Evolutionary conservation across 305 asterid genomes (phyloP).

Genomic region (Caryopteris hybrid): DNA sequence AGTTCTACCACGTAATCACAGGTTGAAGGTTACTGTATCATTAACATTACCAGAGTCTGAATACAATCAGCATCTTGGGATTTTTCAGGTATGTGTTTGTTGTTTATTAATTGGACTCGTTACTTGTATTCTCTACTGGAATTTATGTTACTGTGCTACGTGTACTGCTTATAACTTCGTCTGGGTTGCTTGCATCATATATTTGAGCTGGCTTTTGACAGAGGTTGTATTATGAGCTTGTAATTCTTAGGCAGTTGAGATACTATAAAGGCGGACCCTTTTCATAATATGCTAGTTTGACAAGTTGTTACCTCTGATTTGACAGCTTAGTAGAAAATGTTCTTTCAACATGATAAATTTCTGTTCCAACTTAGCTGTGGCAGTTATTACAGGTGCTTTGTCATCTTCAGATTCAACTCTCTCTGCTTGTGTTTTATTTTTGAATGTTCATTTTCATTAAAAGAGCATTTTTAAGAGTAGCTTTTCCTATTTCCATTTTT

Average conservation of each 20-base stretch:
- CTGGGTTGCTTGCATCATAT: not conserved
- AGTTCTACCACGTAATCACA: slow-evolving; percentile 59
- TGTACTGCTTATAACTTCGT: not conserved
- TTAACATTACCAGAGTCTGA: slow-evolving; percentile 80
- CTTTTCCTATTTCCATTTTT: not conserved
- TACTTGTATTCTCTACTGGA: not conserved
- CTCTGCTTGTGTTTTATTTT: not conserved
- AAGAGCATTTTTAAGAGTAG: not conserved
- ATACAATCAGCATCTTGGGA: slow-evolving; percentile 85
- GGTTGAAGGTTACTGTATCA: slow-evolving; percentile 66
- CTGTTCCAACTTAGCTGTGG: not conserved
- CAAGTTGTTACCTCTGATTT: not conserved
- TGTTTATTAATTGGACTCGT: not conserved
- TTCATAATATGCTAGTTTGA: not conserved
- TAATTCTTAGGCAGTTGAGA: not conserved
- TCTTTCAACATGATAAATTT: not conserved
- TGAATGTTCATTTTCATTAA: not conserved
- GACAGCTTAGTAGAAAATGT: not conserved
- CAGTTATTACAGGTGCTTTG: not conserved
- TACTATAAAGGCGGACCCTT: not conserved
- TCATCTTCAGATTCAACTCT: not conserved
- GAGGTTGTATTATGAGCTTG: not conserved
- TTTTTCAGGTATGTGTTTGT: slow-evolving; percentile 66
- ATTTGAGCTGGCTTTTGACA: not conserved
- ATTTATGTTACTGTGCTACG: not conserved